These are phyloP conservation scores for Tetragonia tetragonoides DNA, from an alignment of 148 eudicot genomes.

Conservation along the genomic window DNA sequence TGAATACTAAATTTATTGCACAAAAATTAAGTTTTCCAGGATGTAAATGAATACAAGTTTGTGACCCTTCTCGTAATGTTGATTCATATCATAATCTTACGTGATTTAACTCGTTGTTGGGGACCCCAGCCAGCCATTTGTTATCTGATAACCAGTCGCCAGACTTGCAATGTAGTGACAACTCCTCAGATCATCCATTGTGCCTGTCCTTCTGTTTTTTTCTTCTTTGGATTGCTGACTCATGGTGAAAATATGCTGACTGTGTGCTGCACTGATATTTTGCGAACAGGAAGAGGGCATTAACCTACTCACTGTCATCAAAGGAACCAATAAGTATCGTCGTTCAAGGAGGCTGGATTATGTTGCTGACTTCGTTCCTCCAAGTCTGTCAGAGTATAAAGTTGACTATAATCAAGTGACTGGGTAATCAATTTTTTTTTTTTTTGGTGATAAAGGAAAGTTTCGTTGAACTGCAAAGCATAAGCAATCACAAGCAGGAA, in stretches of 20 bases:
- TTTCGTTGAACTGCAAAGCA: too few relatives aligned
- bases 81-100: too few relatives aligned
- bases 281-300: constrained; percentile 86
- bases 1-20: too few relatives aligned
- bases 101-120: too few relatives aligned
- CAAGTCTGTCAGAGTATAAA: constrained; percentile 67
- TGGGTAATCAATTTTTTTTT: constrained; percentile 38
- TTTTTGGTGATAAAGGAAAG: too few relatives aligned
- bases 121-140: not conserved
- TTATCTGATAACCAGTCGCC: not conserved
- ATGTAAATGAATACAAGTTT: too few relatives aligned
- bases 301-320: constrained; percentile 70
- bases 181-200: not conserved
- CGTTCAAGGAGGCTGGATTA: constrained; percentile 58
- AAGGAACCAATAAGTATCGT: constrained; percentile 67
- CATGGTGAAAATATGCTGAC: not conserved
- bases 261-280: constrained; percentile 1
- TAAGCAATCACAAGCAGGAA: too few relatives aligned
- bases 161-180: not conserved
- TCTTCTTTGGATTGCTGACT: not conserved
- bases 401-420: constrained; percentile 24
- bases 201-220: not conserved
- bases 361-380: constrained; percentile 70
- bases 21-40: too few relatives aligned
- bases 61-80: too few relatives aligned